These are phyloP conservation scores for Trichoderma virens DNA, from an alignment of 495 filamentous ascomycete species.

Conservation along the genomic window DNA sequence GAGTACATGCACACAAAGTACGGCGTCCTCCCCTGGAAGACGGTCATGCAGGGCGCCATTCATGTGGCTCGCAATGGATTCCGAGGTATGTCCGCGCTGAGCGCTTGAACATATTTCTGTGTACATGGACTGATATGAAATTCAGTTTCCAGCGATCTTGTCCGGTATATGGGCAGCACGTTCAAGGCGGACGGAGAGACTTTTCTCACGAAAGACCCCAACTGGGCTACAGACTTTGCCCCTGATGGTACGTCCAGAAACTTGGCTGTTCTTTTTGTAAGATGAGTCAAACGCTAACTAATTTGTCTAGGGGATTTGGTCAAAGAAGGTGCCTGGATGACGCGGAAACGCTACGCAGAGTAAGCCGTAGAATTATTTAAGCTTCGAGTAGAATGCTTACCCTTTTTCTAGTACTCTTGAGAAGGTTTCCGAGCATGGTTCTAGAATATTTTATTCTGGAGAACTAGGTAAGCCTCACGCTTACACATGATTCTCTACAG, in stretches of 20 bases:
- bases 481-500: background rate
- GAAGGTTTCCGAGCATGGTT: slow-evolving; percentile 59
- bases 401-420: slow-evolving; percentile 50
- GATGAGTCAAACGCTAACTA: slow-evolving; percentile 6
- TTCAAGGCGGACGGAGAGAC: slow-evolving; percentile 9
- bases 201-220: background rate
- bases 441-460: slow-evolving; percentile 71
- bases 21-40: slow-evolving; percentile 28
- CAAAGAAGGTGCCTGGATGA: slow-evolving; percentile 65
- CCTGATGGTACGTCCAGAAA: slow-evolving; percentile 49
- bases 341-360: slow-evolving; percentile 68
- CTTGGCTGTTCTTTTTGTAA: background rate
- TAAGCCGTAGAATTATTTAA: slow-evolving; percentile 15
- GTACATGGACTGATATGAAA: slow-evolving; percentile 10
- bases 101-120: background rate
- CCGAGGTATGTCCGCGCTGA: slow-evolving; percentile 18
- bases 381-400: background rate
- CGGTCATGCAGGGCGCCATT: slow-evolving; percentile 63
- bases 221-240: slow-evolving; percentile 57
- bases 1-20: slow-evolving; percentile 68
- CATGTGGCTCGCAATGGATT: slow-evolving; percentile 71
- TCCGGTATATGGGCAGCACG: slow-evolving; percentile 54
- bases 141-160: slow-evolving; percentile 53
- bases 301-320: slow-evolving; percentile 37
- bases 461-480: slow-evolving; percentile 26